Conservation (phyloP, 2,329 filamentous ascomycete genomes). For the Botrytis medusae region DNA sequence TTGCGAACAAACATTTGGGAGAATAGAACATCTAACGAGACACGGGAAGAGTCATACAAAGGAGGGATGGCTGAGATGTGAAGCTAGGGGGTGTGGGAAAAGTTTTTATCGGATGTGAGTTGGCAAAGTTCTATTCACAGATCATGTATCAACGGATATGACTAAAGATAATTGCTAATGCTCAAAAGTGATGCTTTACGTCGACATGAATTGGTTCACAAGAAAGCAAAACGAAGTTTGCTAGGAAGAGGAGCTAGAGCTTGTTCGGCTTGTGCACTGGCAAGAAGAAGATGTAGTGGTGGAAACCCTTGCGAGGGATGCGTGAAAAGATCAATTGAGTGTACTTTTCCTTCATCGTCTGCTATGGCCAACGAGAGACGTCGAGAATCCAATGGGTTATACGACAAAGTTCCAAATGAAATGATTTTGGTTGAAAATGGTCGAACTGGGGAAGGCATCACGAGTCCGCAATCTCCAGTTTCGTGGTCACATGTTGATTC, state of each 20-base stretch:
- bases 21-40: slow-evolving; percentile 14
- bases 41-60: not conserved
- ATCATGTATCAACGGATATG: not conserved
- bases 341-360: not conserved
- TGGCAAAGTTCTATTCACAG: not conserved
- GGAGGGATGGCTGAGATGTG: slow-evolving; percentile 7
- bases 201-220: slow-evolving; percentile 16
- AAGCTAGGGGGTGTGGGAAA: not conserved
- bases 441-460: not conserved
- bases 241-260: slow-evolving; percentile 15
- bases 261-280: slow-evolving; percentile 8
- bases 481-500: not conserved
- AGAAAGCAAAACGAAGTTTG: slow-evolving; percentile 2
- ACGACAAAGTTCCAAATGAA: not conserved
- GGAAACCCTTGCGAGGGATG: slow-evolving; percentile 1
- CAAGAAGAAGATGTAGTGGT: slow-evolving; percentile 12
- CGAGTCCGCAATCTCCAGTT: not conserved
- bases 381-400: not conserved
- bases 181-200: slow-evolving; percentile 6
- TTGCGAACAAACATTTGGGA: slow-evolving; percentile 2
- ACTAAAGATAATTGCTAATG: not conserved
- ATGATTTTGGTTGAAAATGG: not conserved
- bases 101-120: slow-evolving; percentile 15
- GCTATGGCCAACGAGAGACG: not conserved
- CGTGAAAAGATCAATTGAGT: not conserved